phyloP scores from a whole-genome alignment of 202 grass and related monocot species.

The Eragrostis tef region DNA sequence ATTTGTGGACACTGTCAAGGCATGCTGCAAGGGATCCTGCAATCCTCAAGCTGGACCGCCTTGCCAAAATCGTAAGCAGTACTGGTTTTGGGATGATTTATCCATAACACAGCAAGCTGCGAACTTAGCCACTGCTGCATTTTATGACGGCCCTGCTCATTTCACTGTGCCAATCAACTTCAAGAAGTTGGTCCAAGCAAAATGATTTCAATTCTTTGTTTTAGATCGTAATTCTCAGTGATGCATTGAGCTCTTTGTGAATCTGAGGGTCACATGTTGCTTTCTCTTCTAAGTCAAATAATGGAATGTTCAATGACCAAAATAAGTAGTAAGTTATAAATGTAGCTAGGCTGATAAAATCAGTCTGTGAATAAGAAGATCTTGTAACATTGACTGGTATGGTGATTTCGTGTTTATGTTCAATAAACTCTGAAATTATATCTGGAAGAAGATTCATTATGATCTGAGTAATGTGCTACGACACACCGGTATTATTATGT shows the following conservation, averaged over 20 bases:
- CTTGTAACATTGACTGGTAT: not conserved
- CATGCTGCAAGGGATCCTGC: not conserved
- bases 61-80: not conserved
- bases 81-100: not conserved
- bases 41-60: not conserved
- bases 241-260: not conserved
- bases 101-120: not conserved
- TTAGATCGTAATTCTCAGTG: not conserved
- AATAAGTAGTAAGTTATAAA: not conserved
- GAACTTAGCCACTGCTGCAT: not conserved
- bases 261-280: not conserved
- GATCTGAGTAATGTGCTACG: too few relatives aligned
- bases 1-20: not conserved
- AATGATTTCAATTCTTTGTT: not conserved
- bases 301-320: not conserved
- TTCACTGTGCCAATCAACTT: not conserved
- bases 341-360: not conserved
- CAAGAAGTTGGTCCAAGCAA: not conserved
- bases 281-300: not conserved
- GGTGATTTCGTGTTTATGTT: not conserved
- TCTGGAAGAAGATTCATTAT: not conserved
- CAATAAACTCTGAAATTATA: not conserved
- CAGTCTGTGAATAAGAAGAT: not conserved
- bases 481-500: too few relatives aligned
- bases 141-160: not conserved